Percentiles rank a stretch among this genome's conserved stretches.
Evolutionary conservation across 164 flowering plant species (phyloP).

Genomic region (Vitis labrusca): DNA sequence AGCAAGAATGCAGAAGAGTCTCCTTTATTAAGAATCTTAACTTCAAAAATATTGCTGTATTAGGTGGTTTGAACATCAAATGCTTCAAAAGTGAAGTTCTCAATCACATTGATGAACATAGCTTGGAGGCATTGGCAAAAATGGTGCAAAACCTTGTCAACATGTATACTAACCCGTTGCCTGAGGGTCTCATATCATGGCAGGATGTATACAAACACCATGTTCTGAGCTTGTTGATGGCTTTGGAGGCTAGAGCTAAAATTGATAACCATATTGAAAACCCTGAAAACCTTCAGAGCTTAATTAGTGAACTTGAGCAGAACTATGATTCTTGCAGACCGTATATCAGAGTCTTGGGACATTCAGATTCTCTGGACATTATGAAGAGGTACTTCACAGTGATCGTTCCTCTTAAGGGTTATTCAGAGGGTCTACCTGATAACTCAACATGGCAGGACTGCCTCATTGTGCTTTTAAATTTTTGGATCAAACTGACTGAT

Average conservation of each 20-base stretch:
- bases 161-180: conserved; percentile 31
- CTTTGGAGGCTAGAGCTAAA: conserved; percentile 42
- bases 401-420: conserved; percentile 36
- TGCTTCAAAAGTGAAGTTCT: conserved; percentile 62
- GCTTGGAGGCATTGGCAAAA: conserved; percentile 73
- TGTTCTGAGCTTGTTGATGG: conserved; percentile 40
- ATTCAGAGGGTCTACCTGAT: conserved; percentile 29
- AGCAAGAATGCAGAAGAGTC: conserved; percentile 73
- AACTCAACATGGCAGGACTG: conserved; percentile 65
- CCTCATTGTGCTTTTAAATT: conserved; percentile 59
- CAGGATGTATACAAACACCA: conserved; percentile 70
- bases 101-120: conserved; percentile 49
- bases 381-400: conserved; percentile 51
- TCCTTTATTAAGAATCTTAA: conserved; percentile 62
- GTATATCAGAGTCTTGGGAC: conserved; percentile 44
- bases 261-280: conserved; percentile 22
- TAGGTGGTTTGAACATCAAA: conserved; percentile 57
- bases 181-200: conserved; percentile 57
- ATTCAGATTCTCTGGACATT: conserved; percentile 46
- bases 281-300: conserved; percentile 44
- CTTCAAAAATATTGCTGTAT: conserved; percentile 82
- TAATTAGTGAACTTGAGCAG: conserved; percentile 67
- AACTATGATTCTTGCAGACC: conserved; percentile 51
- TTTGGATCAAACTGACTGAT: conserved; percentile 63
- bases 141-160: conserved; percentile 65